phyloP scores from a whole-genome alignment of 2,329 filamentous ascomycete genomes.

The Aspergillus sclerotialis region DNA sequence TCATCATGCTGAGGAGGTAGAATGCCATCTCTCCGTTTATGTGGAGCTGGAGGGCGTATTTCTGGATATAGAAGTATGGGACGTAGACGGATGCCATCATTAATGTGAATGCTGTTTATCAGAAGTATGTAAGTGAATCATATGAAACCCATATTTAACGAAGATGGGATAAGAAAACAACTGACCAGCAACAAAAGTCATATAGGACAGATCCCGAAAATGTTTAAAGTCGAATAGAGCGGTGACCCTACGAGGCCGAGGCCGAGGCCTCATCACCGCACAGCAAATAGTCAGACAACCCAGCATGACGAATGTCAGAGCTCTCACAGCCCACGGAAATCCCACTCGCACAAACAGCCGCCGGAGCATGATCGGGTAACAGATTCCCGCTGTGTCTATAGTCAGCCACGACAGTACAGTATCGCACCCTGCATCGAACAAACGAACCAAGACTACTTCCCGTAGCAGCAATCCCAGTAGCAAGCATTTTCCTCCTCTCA shows the following conservation, averaged over 20 bases:
- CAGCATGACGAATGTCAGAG: conserved; percentile 26
- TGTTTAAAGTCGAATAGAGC: too few relatives aligned
- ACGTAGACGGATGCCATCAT: conserved; percentile 37
- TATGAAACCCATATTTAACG: too few relatives aligned
- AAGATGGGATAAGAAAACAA: too few relatives aligned
- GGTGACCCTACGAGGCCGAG: conserved; percentile 1
- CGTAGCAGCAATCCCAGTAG: conserved; percentile 37
- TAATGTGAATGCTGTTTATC: conserved; percentile 23
- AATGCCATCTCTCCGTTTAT: conserved; percentile 45
- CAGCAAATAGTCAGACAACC: conserved; percentile 22
- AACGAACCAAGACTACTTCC: conserved; percentile 25
- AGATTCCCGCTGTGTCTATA: background rate
- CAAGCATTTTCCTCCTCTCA: conserved; percentile 31
- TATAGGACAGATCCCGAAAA: too few relatives aligned
- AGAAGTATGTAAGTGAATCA: too few relatives aligned
- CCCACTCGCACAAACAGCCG: conserved; percentile 21
- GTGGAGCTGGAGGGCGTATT: conserved; percentile 28
- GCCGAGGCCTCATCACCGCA: conserved; percentile 7
- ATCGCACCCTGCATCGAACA: background rate
- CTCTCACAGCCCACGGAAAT: conserved; percentile 32
- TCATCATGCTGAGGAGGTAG: conserved; percentile 55
- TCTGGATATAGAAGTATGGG: conserved; percentile 15
- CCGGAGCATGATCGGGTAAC: conserved; percentile 37
- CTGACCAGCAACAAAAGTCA: too few relatives aligned
- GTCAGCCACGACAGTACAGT: too few relatives aligned